Base-by-base conservation (phyloP, 75 land plant genomes). In the Pseudotsuga menziesii region DNA sequence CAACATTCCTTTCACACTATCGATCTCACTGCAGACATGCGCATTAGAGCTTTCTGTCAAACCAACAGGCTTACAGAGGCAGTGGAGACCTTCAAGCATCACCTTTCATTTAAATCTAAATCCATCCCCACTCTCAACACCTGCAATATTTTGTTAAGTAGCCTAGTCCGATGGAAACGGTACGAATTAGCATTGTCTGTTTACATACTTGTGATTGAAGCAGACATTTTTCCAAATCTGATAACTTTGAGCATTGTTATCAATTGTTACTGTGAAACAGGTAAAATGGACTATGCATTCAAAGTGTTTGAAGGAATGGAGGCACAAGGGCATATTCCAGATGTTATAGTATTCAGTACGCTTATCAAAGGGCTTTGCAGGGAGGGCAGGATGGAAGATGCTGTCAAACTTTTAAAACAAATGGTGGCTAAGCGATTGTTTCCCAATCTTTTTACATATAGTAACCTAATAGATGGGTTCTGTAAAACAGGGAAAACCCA, bases 271-370 rank as follows among this genome's bases (percentile, higher is more conserved):
- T 69, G 74, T 48, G 56, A 70, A 54, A 36, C 59, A 25, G 57
- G 63, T 29, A 64, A 57, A 41, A 12, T 39, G 32, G 41, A 71
- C 20, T 63, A 58, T 19, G 81, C 78, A 6, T 27, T 25, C 44
- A 12, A 58, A 19, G 23, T 79, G 52, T 77, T 83, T 58, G 74
- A 61, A 15, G 76, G 76, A 75, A 76, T 83, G 56, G 6, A 4
- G 3, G 20, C 58, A 12, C 23, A 56, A 17, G 29, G 22, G 20
- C 60, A n/a, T 20, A 5, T 35, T 20, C 87, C 87, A 4, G 79
- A 69, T 44, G 74, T 72, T 17, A 22, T 80, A 56, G 77, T 79
- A 14, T 86, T 35, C 78, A 82, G 76, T 70, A 78, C 85, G 32
- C 57, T 85, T 4, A 76, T 85, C 41, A 71, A 75, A 35, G 81